Conservation (phyloP, 768 basidiomycete species). For the Boletus huronensis region DNA sequence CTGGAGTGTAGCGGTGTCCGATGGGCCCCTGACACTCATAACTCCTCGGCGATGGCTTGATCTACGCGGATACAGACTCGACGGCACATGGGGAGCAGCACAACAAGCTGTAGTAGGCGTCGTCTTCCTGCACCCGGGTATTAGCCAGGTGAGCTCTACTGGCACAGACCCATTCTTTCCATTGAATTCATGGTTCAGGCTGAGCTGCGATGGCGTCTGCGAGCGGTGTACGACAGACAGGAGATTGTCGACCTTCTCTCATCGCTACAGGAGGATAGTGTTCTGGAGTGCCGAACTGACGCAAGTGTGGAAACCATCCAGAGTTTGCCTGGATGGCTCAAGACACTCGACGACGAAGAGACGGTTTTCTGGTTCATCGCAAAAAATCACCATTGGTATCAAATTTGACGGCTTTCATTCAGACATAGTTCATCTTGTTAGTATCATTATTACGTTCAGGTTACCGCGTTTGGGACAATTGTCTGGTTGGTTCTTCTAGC, state of each 20-base stretch:
- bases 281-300: slow-evolving; percentile 32
- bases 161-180: slow-evolving; percentile 1
- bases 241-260: slow-evolving; percentile 64
- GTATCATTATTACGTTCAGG: slow-evolving; percentile 18
- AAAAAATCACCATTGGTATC: slow-evolving; percentile 62
- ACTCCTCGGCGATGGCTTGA: slow-evolving; percentile 79
- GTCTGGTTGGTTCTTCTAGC: no score
- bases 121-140: slow-evolving; percentile 67
- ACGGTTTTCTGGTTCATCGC: slow-evolving; percentile 56
- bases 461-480: no score
- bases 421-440: background rate
- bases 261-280: slow-evolving; percentile 51
- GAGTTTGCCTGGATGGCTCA: slow-evolving; percentile 25
- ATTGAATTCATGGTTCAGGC: slow-evolving; percentile 37
- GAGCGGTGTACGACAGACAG: slow-evolving; percentile 70
- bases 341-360: slow-evolving; percentile 49
- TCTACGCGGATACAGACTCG: slow-evolving; percentile 56
- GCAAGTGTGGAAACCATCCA: slow-evolving; percentile 3
- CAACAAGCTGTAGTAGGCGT: slow-evolving; percentile 63
- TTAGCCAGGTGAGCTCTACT: slow-evolving; percentile 55
- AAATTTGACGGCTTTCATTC: slow-evolving; percentile 34
- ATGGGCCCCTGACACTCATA: slow-evolving; percentile 41
- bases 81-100: slow-evolving; percentile 70
- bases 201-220: slow-evolving; percentile 69
- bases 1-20: slow-evolving; percentile 58